These are phyloP conservation scores for Corchorus capsularis DNA, from an alignment of 345 rosid species.

Conservation along the genomic window DNA sequence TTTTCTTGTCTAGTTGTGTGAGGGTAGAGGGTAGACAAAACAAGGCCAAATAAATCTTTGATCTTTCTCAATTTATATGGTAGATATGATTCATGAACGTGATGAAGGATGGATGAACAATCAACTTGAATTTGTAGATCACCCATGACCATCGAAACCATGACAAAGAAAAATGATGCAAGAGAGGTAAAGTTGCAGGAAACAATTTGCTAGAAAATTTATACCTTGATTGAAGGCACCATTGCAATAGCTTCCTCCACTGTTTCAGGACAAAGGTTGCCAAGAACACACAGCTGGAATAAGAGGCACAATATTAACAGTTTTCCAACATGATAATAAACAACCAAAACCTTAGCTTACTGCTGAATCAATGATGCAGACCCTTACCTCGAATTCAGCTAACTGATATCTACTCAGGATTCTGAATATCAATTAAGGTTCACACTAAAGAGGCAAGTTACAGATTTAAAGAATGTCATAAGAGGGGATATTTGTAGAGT, in stretches of 20 bases:
- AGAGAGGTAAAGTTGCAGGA: neutral
- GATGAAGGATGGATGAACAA: neutral
- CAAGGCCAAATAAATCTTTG: neutral
- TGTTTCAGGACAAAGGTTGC: slow-evolving; percentile 96
- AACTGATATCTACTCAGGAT: slow-evolving; percentile 83
- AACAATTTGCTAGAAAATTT: neutral
- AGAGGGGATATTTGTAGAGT: neutral
- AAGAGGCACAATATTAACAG: slow-evolving; percentile 3
- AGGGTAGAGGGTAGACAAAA: neutral
- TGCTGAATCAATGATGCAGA: neutral
- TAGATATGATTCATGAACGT: neutral
- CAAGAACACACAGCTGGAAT: slow-evolving; percentile 96
- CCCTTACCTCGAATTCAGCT: slow-evolving; percentile 89
- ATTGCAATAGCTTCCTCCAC: slow-evolving; percentile 97
- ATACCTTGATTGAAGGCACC: slow-evolving; percentile 97
- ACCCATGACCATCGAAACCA: neutral
- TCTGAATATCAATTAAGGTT: slow-evolving; percentile 64
- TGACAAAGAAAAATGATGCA: neutral
- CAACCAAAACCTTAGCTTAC: neutral
- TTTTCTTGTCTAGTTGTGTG: neutral
- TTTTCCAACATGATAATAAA: slow-evolving; percentile 1
- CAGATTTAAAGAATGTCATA: neutral
- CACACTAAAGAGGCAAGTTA: slow-evolving; percentile 17
- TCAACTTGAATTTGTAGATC: neutral
- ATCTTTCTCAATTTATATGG: neutral